Evolutionary conservation across 176 grass and related monocot genomes (phyloP), one percentile per base, ranked within the genome.

Genomic region (Puccinellia tenuiflora): DNA sequence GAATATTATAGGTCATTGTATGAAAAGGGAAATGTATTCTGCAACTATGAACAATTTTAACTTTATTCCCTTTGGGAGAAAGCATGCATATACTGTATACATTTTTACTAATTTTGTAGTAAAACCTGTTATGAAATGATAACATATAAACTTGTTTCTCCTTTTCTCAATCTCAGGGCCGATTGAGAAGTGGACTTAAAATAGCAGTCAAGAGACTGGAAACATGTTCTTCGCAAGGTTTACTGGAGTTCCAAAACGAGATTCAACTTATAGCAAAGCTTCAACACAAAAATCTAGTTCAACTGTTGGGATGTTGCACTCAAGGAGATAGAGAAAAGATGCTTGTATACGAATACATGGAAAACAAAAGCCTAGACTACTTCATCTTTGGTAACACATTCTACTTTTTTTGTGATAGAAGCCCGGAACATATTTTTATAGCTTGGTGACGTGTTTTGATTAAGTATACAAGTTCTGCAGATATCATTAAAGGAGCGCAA

Each of bases 301-400:
- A 42, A 55, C 51, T 92, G 62, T 40, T 92, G 28, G 90, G 90
- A 9, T 87, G 71, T 9, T 89, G 86, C 65, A 81, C 53, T 26
- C 35, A 75, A 67, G 86, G 76, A 66, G 75, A 80, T 29, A 79
- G 33, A 66, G 89, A 91, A 82, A 91, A 91, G 31, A 74, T 91
- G 56, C 60, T 94, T 63, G 85, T 92, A 55, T 96, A 96, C 60
- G 93, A 96, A 84, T 91, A 86, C 34, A 79, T 96, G 81, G 81
- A 82, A 68, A 93, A 97, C 29, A 93, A 78, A 91, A 97, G 94
- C 80, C 74, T 97, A 6, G 94, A 97, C 57, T 70, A 15, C 34
- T 56, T 91, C 82, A 73, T 93, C 77, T 97, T 91, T 75, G 90
- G 85, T 88, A 83, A 56, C 45, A 57, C 50, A 13, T 8, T 83